A percentile compares a stretch with the other conserved stretches of the same genome.
phyloP scores from a whole-genome alignment of 2,329 filamentous ascomycete genomes.

The Cordyceps cicadae region DNA sequence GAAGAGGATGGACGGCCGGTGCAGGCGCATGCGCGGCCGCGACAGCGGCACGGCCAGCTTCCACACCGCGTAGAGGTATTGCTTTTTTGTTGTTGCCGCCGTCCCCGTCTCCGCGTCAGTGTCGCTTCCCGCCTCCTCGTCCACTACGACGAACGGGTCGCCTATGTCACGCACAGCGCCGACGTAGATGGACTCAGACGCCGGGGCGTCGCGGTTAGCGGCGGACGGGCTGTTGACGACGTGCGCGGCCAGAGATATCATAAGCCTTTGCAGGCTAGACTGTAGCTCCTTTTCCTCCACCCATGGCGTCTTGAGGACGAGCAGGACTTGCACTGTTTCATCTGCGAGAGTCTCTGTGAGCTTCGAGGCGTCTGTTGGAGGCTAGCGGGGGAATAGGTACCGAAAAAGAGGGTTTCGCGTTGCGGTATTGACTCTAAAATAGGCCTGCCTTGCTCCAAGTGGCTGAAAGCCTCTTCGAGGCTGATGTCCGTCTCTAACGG shows the following conservation, averaged over 20 bases:
- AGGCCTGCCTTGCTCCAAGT: constrained; percentile 34
- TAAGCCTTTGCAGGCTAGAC: constrained; percentile 53
- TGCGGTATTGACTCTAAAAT: constrained; percentile 51
- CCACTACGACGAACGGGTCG: constrained; percentile 43
- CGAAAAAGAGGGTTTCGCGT: constrained; percentile 62
- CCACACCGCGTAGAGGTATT: constrained; percentile 49
- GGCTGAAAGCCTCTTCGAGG: constrained; percentile 43
- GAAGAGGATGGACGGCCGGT: constrained; percentile 59
- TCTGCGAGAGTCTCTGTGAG: constrained; percentile 41
- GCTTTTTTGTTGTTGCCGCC: constrained; percentile 13
- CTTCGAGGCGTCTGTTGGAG: not conserved
- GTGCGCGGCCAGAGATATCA: constrained; percentile 58
- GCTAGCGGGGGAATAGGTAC: constrained; percentile 32
- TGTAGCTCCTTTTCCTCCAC: constrained; percentile 48
- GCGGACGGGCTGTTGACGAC: constrained; percentile 49
- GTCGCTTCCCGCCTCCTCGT: constrained; percentile 26
- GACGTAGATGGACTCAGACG: constrained; percentile 50
- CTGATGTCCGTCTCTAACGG: constrained; percentile 48
- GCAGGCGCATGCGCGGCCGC: constrained; percentile 56
- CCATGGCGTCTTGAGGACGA: constrained; percentile 58
- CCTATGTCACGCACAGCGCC: constrained; percentile 41
- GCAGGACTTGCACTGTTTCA: constrained; percentile 61
- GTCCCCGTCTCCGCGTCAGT: constrained; percentile 1
- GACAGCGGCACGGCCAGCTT: constrained; percentile 50
- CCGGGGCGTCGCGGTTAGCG: constrained; percentile 35